These are phyloP conservation scores for Schizonepeta tenuifolia DNA, from an alignment of 257 asterid genomes.

Conservation along the genomic window DNA sequence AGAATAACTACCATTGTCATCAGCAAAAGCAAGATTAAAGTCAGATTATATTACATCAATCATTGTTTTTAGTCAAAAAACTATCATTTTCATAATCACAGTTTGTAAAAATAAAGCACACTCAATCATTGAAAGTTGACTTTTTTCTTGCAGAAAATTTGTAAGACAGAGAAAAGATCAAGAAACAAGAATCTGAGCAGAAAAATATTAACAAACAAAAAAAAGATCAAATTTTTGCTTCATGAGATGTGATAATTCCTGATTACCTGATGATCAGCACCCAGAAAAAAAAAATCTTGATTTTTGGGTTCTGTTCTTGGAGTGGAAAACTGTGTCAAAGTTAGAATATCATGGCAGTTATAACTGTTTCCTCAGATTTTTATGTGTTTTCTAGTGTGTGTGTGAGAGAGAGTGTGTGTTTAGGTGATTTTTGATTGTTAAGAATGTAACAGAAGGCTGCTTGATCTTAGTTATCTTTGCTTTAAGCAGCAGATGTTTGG, in stretches of 20 bases:
- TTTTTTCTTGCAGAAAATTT: background rate
- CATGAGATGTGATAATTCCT: conserved; percentile 17
- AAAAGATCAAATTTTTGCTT: background rate
- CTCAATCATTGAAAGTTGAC: background rate
- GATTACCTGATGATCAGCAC: conserved; percentile 34
- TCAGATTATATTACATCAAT: background rate
- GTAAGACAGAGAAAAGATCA: background rate
- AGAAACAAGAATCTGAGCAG: conserved; percentile 21
- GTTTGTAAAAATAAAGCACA: background rate
- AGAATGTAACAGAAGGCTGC: background rate
- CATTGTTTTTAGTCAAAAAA: background rate
- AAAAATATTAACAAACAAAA: background rate
- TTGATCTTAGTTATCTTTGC: conserved; percentile 40
- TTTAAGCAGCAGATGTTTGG: conserved; percentile 29
- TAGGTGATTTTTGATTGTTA: conserved; percentile 13
- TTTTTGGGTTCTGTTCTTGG: conserved; percentile 10
- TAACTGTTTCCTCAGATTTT: conserved; percentile 19
- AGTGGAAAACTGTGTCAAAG: conserved; percentile 11
- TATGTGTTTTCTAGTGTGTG: conserved; percentile 9
- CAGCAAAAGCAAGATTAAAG: conserved; percentile 30
- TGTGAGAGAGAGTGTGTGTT: conserved; percentile 14
- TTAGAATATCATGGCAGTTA: conserved; percentile 20
- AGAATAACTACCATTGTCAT: conserved; percentile 41
- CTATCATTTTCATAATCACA: background rate
- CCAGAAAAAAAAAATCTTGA: conserved; percentile 30